Conservation (phyloP, 2,329 filamentous ascomycete genomes). For the Aphanoascus verrucosus region DNA sequence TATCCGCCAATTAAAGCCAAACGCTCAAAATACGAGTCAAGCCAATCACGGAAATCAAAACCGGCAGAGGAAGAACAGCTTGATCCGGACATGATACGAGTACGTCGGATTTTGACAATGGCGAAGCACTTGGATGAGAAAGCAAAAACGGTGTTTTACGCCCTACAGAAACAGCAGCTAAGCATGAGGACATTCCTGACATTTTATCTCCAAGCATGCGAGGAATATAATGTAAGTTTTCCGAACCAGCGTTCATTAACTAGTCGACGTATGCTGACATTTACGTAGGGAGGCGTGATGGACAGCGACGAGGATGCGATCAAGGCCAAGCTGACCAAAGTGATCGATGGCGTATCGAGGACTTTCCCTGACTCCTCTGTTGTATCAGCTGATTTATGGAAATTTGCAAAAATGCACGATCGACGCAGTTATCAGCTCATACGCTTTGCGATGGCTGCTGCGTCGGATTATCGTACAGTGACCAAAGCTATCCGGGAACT, state of each 20-base stretch:
- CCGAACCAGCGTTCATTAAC: background rate
- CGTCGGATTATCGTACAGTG: conserved; percentile 86
- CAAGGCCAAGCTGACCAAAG: conserved; percentile 59
- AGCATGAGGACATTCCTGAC: conserved; percentile 62
- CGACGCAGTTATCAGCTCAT: conserved; percentile 82
- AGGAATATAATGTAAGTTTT: conserved; percentile 58
- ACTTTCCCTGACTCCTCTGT: conserved; percentile 65
- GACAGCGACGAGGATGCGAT: conserved; percentile 54
- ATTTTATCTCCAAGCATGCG: conserved; percentile 71
- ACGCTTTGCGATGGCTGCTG: conserved; percentile 69
- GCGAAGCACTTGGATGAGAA: conserved; percentile 65
- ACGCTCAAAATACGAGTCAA: conserved; percentile 36
- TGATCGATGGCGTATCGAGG: conserved; percentile 61
- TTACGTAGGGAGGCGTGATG: conserved; percentile 56
- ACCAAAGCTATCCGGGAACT: conserved; percentile 84
- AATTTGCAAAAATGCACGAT: conserved; percentile 84
- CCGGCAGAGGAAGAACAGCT: conserved; percentile 27
- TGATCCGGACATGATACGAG: conserved; percentile 55
- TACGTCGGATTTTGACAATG: conserved; percentile 72
- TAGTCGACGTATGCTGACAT: background rate
- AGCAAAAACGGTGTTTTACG: conserved; percentile 79
- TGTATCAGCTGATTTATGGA: conserved; percentile 67
- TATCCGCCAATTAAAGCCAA: conserved; percentile 63
- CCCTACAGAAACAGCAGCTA: conserved; percentile 67
- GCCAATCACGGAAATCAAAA: conserved; percentile 47